phyloP scores from a whole-genome alignment of 23 red algal species.

The Porphyridium purpureum region DNA sequence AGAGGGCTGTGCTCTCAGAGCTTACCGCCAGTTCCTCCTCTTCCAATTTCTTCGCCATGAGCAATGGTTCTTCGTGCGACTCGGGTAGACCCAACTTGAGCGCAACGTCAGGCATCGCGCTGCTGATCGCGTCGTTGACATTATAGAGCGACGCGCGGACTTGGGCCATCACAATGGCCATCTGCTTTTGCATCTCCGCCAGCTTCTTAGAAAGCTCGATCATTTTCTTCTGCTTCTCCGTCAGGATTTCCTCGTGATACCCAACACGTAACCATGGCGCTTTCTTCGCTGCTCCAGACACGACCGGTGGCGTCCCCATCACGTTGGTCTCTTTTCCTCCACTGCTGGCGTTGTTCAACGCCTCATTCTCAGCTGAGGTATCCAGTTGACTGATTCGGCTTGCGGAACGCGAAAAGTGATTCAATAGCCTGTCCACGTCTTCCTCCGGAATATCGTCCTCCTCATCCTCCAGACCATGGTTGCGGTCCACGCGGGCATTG shows the following conservation, averaged over 20 bases:
- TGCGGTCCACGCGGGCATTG: too few species aligned
- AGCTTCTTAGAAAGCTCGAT: not conserved
- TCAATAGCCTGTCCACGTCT: too few species aligned
- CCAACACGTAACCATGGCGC: constrained; percentile 11
- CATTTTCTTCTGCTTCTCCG: constrained; percentile 4
- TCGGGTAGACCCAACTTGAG: constrained; percentile 39
- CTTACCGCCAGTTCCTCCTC: constrained; percentile 22
- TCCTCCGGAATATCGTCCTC: too few species aligned
- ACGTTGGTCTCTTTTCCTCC: too few species aligned
- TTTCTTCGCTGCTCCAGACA: constrained; percentile 21
- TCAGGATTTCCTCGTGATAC: constrained; percentile 1
- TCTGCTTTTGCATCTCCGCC: not conserved
- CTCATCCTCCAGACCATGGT: too few species aligned
- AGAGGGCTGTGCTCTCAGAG: constrained; percentile 34
- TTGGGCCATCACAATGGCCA: not conserved
- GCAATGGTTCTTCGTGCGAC: constrained; percentile 31
- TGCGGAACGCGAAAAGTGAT: too few species aligned
- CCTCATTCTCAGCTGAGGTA: too few species aligned
- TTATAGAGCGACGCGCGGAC: constrained; percentile 20
- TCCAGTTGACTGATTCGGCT: too few species aligned
- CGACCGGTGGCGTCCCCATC: too few species aligned
- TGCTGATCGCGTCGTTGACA: constrained; percentile 30
- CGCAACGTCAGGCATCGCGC: constrained; percentile 60
- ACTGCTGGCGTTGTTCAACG: too few species aligned
- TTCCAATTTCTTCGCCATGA: constrained; percentile 11